These are phyloP conservation scores for Debaryomyces castellii DNA, from an alignment of 805 yeast genomes.

Conservation along the genomic window DNA sequence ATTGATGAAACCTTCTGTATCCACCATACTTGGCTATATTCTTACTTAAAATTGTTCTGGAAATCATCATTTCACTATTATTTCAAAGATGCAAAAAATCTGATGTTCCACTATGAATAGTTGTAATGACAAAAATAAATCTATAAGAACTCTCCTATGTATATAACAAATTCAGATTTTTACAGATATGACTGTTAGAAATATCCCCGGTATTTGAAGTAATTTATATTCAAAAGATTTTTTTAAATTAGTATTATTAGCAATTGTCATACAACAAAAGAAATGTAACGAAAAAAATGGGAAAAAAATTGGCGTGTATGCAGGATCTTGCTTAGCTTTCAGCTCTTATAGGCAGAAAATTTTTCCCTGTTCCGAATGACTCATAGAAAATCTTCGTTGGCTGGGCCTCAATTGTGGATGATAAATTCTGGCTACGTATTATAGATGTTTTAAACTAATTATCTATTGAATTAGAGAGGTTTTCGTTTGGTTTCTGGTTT, in stretches of 20 bases:
- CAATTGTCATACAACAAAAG: background rate
- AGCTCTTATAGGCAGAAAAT: background rate
- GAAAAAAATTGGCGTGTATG: background rate
- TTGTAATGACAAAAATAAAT: background rate
- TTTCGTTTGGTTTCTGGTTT: background rate
- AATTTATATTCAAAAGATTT: background rate
- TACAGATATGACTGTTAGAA: background rate
- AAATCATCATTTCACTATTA: background rate
- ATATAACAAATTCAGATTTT: background rate
- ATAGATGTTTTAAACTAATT: background rate
- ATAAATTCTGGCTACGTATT: background rate
- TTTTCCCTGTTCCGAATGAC: background rate
- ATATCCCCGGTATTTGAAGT: constrained; percentile 1
- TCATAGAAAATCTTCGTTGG: background rate
- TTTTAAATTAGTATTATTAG: background rate
- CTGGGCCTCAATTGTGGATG: background rate
- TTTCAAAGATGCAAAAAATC: constrained; percentile 2
- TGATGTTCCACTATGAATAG: background rate
- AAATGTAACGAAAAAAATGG: background rate
- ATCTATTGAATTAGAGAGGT: too few relatives aligned
- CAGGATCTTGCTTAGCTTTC: background rate
- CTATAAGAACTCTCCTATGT: background rate
- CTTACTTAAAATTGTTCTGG: background rate
- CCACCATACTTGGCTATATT: background rate
- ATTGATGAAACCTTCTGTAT: constrained; percentile 1